Conservation (phyloP, 306 rosid species). For the Cucurbita pepo region DNA sequence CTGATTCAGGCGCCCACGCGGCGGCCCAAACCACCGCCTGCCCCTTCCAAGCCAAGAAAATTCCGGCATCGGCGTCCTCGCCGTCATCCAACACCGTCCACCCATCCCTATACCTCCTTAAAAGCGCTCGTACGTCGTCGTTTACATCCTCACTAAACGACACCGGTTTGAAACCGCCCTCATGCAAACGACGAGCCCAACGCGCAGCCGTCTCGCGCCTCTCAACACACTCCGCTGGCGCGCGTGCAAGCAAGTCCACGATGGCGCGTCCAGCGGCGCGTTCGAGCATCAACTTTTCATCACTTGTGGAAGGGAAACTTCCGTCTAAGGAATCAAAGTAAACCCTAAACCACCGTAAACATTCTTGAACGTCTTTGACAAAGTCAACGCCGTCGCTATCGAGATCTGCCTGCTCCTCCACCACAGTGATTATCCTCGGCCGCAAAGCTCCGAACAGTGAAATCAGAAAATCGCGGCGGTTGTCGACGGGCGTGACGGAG, state of each 20-base stretch:
- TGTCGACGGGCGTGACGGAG: slow-evolving; percentile 25
- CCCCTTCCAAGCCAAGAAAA: slow-evolving; percentile 76
- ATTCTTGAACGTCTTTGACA: slow-evolving; percentile 59
- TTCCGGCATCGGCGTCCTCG: slow-evolving; percentile 30
- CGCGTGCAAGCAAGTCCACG: slow-evolving; percentile 62
- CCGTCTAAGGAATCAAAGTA: slow-evolving; percentile 77
- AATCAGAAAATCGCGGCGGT: slow-evolving; percentile 39
- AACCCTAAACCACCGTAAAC: slow-evolving; percentile 91
- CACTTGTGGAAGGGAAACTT: slow-evolving; percentile 53
- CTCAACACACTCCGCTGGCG: slow-evolving; percentile 42
- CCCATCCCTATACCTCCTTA: slow-evolving; percentile 82
- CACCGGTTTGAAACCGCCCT: slow-evolving; percentile 35
- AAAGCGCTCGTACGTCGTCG: slow-evolving; percentile 69
- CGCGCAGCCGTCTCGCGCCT: slow-evolving; percentile 50
- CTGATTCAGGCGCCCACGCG: slow-evolving; percentile 66
- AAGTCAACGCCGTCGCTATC: slow-evolving; percentile 61
- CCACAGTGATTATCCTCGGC: slow-evolving; percentile 65
- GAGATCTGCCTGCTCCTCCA: slow-evolving; percentile 85
- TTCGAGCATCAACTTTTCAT: slow-evolving; percentile 65
- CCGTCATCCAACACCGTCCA: slow-evolving; percentile 60
- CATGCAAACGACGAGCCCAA: slow-evolving; percentile 69
- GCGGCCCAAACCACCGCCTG: slow-evolving; percentile 94
- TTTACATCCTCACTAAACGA: slow-evolving; percentile 75
- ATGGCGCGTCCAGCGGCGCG: slow-evolving; percentile 66
- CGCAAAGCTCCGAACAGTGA: slow-evolving; percentile 29